A percentile compares a stretch with the other conserved stretches of the same genome.
phyloP scores from a whole-genome alignment of 495 filamentous ascomycete genomes.

The Tuber microsphaerosporum region DNA sequence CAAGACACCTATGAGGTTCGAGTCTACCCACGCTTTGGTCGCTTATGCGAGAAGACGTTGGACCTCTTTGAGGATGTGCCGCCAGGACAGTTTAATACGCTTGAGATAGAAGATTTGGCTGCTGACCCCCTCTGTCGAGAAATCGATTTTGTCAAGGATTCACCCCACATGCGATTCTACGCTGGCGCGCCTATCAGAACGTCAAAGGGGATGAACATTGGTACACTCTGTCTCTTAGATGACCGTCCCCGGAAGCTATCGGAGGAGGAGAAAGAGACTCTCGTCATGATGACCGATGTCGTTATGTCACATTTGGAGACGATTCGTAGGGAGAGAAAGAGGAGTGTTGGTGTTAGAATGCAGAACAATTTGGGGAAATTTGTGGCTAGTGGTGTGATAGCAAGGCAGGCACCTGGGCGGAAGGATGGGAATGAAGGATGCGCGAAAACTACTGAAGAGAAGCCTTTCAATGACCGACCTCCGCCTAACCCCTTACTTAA shows the following conservation, averaged over 20 bases:
- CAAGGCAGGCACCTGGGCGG: neutral
- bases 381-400: constrained; percentile 14
- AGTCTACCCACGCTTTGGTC: constrained; percentile 44
- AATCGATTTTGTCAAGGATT: constrained; percentile 43
- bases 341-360: constrained; percentile 8
- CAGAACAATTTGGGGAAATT: constrained; percentile 15
- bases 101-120: constrained; percentile 48
- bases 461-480: neutral
- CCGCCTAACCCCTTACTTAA: neutral
- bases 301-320: constrained; percentile 58
- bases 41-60: constrained; percentile 47
- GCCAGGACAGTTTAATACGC: constrained; percentile 43
- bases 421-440: neutral
- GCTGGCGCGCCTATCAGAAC: constrained; percentile 59
- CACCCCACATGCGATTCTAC: constrained; percentile 51
- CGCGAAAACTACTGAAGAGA: neutral
- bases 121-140: constrained; percentile 48
- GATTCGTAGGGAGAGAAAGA: constrained; percentile 1
- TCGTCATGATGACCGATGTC: constrained; percentile 49
- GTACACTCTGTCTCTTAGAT: constrained; percentile 59
- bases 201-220: constrained; percentile 59
- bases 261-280: constrained; percentile 41
- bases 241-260: constrained; percentile 46
- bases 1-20: constrained; percentile 40
- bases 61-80: constrained; percentile 28